Conservation (phyloP, 2,329 filamentous ascomycete genomes). For the Fusarium udum region DNA sequence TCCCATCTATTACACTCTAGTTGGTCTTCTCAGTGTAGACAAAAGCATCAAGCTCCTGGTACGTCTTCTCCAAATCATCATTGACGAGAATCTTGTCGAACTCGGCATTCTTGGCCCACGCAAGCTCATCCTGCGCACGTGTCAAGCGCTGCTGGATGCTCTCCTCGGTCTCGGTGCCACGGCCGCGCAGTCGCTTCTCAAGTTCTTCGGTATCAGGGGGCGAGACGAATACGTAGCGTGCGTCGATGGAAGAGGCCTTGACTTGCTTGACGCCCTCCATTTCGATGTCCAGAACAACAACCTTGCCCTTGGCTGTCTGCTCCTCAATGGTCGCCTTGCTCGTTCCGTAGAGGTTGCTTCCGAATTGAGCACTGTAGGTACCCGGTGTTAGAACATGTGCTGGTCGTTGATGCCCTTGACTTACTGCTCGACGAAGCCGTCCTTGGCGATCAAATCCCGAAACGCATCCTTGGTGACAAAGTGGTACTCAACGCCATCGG, state of each 20-base stretch:
- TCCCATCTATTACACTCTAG: neutral
- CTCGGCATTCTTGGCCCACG: conserved; percentile 73
- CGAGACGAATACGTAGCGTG: conserved; percentile 85
- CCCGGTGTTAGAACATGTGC: neutral
- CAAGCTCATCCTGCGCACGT: conserved; percentile 79
- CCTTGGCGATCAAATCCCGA: conserved; percentile 68
- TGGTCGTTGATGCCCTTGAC: neutral
- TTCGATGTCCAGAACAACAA: conserved; percentile 92
- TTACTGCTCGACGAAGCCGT: conserved; percentile 80
- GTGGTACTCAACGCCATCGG: conserved; percentile 82
- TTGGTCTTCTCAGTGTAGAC: conserved; percentile 49
- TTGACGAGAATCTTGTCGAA: conserved; percentile 52
- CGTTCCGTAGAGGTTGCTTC: conserved; percentile 88
- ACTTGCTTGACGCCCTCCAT: conserved; percentile 98
- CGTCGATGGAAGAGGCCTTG: conserved; percentile 76
- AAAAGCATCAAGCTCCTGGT: conserved; percentile 61
- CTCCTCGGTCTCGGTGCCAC: conserved; percentile 81
- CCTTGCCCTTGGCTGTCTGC: conserved; percentile 73
- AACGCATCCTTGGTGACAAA: conserved; percentile 76
- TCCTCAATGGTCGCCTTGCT: conserved; percentile 81
- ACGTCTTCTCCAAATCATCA: conserved; percentile 60
- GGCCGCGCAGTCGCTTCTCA: conserved; percentile 77
- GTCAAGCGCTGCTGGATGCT: conserved; percentile 73
- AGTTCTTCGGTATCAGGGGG: conserved; percentile 80
- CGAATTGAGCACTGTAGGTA: conserved; percentile 73